Percentiles rank a stretch among this genome's conserved stretches.
phyloP scores from a whole-genome alignment of 805 yeast genomes.

The Cyberlindnera petersonii region DNA sequence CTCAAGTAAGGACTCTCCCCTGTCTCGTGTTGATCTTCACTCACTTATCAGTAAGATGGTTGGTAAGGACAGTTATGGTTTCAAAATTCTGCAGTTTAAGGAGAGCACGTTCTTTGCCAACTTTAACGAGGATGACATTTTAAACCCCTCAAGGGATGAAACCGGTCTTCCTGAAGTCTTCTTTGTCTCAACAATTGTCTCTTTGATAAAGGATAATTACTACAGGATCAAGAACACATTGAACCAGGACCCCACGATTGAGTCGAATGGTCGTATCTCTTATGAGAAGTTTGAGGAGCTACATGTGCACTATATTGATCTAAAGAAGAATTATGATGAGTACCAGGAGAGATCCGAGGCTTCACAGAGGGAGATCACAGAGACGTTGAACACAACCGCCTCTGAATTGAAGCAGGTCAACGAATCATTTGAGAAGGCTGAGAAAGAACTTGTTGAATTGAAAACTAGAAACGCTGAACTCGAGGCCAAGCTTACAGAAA shows the following conservation, averaged over 20 bases:
- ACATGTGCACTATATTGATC: constrained; percentile 28
- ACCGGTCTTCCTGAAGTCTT: constrained; percentile 86
- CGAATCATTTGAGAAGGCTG: constrained; percentile 7
- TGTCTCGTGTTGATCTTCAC: constrained; percentile 56
- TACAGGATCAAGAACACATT: constrained; percentile 65
- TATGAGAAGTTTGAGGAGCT: constrained; percentile 44
- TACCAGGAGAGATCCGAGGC: constrained; percentile 30
- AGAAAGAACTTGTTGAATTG: constrained; percentile 21
- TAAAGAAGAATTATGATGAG: constrained; percentile 35
- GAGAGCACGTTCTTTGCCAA: constrained; percentile 52
- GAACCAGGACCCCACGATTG: constrained; percentile 67
- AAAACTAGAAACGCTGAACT: constrained; percentile 22
- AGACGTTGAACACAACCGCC: constrained; percentile 18
- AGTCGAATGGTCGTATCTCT: constrained; percentile 64
- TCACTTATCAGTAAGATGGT: constrained; percentile 62
- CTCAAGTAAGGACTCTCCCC: constrained; percentile 53
- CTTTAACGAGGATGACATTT: constrained; percentile 48
- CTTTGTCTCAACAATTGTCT: constrained; percentile 61
- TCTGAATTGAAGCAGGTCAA: constrained; percentile 14
- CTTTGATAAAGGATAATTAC: constrained; percentile 64
- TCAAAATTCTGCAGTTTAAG: constrained; percentile 69
- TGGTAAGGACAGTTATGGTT: constrained; percentile 75
- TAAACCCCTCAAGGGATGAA: constrained; percentile 57
- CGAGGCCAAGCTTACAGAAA: constrained; percentile 11
- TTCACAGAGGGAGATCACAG: constrained; percentile 29